Conservation (phyloP, 148 eudicot genomes). For the Spergularia marina region DNA sequence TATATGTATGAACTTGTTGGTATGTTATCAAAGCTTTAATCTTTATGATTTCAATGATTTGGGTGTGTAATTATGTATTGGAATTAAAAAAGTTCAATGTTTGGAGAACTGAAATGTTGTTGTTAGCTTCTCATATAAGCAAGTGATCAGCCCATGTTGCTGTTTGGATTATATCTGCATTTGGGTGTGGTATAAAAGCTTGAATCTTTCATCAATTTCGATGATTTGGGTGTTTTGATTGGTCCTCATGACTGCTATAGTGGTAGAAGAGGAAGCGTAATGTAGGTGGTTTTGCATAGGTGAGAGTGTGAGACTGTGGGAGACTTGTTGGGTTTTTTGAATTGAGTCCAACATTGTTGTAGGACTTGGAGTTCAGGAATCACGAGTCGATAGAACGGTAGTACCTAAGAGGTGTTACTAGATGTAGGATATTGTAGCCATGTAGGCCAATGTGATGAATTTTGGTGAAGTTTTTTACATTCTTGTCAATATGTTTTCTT, state of each 20-base stretch:
- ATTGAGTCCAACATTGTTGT: no score
- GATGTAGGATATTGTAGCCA: no score
- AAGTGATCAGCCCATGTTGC: not conserved
- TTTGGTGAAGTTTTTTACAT: not conserved
- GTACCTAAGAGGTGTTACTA: no score
- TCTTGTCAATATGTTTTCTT: no score
- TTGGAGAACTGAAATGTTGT: not conserved
- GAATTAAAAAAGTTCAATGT: no score
- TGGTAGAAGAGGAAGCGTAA: not conserved
- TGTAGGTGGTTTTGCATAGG: not conserved
- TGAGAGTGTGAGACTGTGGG: not conserved
- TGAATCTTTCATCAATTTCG: not conserved
- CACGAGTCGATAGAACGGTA: no score
- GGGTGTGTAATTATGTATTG: no score
- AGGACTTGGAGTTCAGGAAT: no score
- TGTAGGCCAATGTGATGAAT: not conserved
- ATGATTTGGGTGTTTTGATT: constrained; percentile 1
- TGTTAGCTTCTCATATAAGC: not conserved
- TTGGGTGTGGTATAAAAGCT: constrained; percentile 8
- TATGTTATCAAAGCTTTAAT: not conserved
- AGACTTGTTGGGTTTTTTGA: not conserved
- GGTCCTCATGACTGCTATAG: not conserved
- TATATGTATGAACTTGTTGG: not conserved
- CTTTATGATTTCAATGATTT: not conserved
- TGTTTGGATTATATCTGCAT: not conserved